A percentile compares a stretch with the other conserved stretches of the same genome.
phyloP scores from a whole-genome alignment of 768 basidiomycete species.

The Podaxis pistillaris region DNA sequence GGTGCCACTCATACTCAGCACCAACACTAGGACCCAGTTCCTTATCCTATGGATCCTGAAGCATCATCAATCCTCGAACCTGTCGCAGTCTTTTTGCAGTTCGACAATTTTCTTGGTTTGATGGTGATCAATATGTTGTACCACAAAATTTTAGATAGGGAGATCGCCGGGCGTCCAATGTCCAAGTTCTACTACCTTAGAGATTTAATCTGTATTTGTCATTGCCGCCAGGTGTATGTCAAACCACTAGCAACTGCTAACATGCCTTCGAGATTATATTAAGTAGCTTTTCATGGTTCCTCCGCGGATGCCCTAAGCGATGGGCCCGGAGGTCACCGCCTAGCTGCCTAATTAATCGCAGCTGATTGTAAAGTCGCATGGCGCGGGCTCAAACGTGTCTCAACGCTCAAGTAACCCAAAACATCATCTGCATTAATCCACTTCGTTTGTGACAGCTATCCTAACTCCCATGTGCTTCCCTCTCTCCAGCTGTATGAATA shows the following conservation, averaged over 20 bases:
- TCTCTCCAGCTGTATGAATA: neutral
- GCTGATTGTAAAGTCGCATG: neutral
- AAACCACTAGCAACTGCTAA: neutral
- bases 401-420: neutral
- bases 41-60: neutral
- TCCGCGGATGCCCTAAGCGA: neutral
- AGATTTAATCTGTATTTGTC: neutral
- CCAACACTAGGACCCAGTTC: neutral
- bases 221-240: neutral
- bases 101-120: neutral
- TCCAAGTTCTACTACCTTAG: neutral
- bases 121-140: neutral
- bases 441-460: neutral
- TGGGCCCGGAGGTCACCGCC: neutral
- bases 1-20: neutral
- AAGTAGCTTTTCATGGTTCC: neutral
- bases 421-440: neutral
- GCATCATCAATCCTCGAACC: neutral
- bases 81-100: neutral
- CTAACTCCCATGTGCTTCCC: neutral
- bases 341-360: neutral
- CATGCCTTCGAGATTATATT: neutral
- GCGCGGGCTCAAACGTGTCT: neutral
- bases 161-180: neutral
- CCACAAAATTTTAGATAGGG: neutral